Evolutionary conservation across 2,329 filamentous ascomycete genomes (phyloP).

Genomic region (Neurospora sp.): DNA sequence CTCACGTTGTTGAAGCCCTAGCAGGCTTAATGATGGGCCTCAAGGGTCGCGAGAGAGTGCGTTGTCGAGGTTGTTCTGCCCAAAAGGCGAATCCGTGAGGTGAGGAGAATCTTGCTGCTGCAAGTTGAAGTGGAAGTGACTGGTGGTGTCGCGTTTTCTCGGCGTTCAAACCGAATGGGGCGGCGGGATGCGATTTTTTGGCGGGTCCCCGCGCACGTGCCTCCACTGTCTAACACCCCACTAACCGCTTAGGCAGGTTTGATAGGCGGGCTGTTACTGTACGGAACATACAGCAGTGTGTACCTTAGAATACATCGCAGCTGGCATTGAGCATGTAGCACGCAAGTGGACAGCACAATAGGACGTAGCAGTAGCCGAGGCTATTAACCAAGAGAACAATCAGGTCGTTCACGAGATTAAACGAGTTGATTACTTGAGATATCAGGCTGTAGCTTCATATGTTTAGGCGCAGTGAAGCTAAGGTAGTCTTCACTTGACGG

Average conservation of each 20-base stretch:
- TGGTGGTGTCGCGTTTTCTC: slow-evolving; percentile 2
- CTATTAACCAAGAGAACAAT: neutral
- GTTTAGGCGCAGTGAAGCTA: neutral
- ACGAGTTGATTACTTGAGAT: neutral
- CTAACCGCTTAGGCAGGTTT: neutral
- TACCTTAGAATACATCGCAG: neutral
- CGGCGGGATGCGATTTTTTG: slow-evolving; percentile 1
- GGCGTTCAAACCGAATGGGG: neutral
- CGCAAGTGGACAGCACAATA: neutral
- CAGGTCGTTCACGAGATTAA: neutral
- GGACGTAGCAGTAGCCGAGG: neutral
- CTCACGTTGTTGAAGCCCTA: neutral
- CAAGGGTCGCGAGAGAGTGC: neutral
- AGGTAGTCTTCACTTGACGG: neutral
- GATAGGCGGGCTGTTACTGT: neutral
- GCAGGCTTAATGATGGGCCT: neutral
- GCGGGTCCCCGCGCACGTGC: slow-evolving; percentile 1
- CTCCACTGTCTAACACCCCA: neutral
- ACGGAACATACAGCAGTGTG: neutral
- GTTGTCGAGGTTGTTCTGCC: neutral
- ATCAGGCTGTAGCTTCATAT: neutral
- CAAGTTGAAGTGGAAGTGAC: neutral
- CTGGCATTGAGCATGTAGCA: neutral
- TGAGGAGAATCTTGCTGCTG: neutral
- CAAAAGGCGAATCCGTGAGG: neutral